Evolutionary conservation across 192 early-diverging fungal genomes (phyloP), one percentile per base, ranked within the genome.

Genomic region (Umbelopsis sp.): DNA sequence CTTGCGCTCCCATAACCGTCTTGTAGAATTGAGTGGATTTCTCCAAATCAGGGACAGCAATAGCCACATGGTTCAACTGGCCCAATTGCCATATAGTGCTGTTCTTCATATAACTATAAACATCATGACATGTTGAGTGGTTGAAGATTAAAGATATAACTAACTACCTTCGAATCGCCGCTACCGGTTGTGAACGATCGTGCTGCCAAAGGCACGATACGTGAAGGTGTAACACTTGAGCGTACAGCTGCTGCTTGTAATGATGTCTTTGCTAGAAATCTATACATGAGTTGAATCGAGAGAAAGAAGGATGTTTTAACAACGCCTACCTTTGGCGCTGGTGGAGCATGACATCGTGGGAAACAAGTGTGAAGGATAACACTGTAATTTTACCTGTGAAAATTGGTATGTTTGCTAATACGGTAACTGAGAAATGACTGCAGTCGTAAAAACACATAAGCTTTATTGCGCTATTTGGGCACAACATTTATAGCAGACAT

Each of bases 11-110:
- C 83, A 95, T 78, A 24, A 93, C 80, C 65, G 91, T 80, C 51
- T 82, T 81, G 80, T 92, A 95, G 72, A 95, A 95, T 12, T 75
- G 62, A 4, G 85, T 77, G 6, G 92, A 82, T 62, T 91, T 87
- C 24, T 89, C 87, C 52, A 95, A 80, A 71, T 95, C 86, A 4
- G 91, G 91, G 2, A 90, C 89, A 9, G 93, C 93, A 47, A 94
- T 91, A 24, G 93, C 92, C 8, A 94, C 92, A 75, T 94, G 93
- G 80, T 94, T 93, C 53, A 94, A 80, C 24, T 73, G 82, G 3
- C 93, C 93, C 5, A 94, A 85, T 43, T 84, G 87, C 91, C 90
- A 94, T 4, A 88, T 78, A 20, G 26, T 31, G 56, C 29, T 32
- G 31, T 12, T 32, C 56, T 44, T 29, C 31, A 20, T 11, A 29